Conservation (phyloP, 768 basidiomycete genomes). For the Leccinum fibrillosum region DNA sequence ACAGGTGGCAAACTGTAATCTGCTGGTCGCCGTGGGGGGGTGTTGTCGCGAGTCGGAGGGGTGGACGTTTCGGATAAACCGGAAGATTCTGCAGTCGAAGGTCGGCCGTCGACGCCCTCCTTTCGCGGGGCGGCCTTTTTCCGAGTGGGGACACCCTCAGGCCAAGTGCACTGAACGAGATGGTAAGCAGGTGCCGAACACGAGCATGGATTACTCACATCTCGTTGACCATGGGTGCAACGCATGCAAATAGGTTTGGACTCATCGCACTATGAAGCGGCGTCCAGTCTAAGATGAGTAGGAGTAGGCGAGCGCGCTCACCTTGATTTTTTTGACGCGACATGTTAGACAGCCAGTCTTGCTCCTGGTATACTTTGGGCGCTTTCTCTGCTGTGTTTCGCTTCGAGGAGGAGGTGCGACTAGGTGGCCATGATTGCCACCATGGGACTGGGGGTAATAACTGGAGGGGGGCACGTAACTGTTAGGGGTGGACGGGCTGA, state of each 20-base stretch:
- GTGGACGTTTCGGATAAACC: constrained; percentile 69
- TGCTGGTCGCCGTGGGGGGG: constrained; percentile 55
- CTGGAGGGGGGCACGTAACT: constrained; percentile 40
- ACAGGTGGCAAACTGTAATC: constrained; percentile 38
- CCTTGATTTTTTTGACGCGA: constrained; percentile 94
- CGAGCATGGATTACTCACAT: constrained; percentile 43
- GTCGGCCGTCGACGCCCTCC: constrained; percentile 58
- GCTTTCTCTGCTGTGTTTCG: constrained; percentile 63
- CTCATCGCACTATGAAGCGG: constrained; percentile 74
- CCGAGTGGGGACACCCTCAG: constrained; percentile 69
- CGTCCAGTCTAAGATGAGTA: constrained; percentile 1
- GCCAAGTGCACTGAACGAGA: constrained; percentile 70
- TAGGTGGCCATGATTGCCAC: constrained; percentile 41
- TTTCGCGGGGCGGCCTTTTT: constrained; percentile 61
- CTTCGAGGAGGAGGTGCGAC: constrained; percentile 46
- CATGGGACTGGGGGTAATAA: constrained; percentile 37
- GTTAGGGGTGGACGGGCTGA: constrained; percentile 36
- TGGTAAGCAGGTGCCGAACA: constrained; percentile 12
- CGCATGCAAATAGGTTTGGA: constrained; percentile 83
- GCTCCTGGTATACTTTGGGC: constrained; percentile 91
- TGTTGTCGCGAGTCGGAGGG: constrained; percentile 64
- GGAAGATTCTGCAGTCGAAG: constrained; percentile 75
- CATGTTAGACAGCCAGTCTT: constrained; percentile 95
- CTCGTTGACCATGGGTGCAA: constrained; percentile 81
- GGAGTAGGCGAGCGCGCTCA: constrained; percentile 31